Evolutionary conservation across 2,329 filamentous ascomycete genomes (phyloP).

Genomic region (Calonectria montana): DNA sequence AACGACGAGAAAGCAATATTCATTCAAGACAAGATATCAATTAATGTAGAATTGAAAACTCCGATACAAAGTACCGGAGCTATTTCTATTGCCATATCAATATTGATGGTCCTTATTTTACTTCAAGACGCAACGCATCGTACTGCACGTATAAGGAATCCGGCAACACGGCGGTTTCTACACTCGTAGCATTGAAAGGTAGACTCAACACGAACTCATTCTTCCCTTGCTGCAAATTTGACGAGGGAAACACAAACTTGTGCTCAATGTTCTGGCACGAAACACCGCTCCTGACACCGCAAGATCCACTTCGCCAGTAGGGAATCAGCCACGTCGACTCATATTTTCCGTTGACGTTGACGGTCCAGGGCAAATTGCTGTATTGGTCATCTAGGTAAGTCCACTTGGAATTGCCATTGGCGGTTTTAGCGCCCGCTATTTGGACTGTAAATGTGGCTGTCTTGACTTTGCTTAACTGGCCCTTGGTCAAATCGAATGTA

Average conservation of each 20-base stretch:
- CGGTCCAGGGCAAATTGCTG: conserved; percentile 62
- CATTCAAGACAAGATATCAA: too few relatives aligned
- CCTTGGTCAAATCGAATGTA: conserved; percentile 58
- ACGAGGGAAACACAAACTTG: conserved; percentile 67
- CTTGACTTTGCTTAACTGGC: conserved; percentile 53
- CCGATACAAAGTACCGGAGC: too few relatives aligned
- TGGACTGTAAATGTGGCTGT: conserved; percentile 71
- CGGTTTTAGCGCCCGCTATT: conserved; percentile 70
- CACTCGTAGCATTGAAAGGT: conserved; percentile 69
- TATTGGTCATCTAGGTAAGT: conserved; percentile 65
- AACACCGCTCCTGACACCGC: conserved; percentile 69
- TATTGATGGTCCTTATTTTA: conserved; percentile 42
- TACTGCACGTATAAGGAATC: conserved; percentile 72
- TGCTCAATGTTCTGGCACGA: conserved; percentile 71
- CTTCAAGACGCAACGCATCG: conserved; percentile 70
- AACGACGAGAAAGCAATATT: too few relatives aligned
- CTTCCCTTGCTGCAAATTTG: conserved; percentile 59
- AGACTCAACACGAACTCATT: conserved; percentile 69
- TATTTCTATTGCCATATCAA: too few relatives aligned
- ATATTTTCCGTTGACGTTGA: conserved; percentile 53
- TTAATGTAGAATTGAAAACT: too few relatives aligned
- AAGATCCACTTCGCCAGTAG: conserved; percentile 57
- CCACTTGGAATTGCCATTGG: conserved; percentile 67
- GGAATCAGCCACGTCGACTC: conserved; percentile 68
- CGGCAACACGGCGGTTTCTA: conserved; percentile 67